Base-by-base conservation (phyloP, 2,329 filamentous ascomycete genomes). In the Pseudocercospora crystallina region DNA sequence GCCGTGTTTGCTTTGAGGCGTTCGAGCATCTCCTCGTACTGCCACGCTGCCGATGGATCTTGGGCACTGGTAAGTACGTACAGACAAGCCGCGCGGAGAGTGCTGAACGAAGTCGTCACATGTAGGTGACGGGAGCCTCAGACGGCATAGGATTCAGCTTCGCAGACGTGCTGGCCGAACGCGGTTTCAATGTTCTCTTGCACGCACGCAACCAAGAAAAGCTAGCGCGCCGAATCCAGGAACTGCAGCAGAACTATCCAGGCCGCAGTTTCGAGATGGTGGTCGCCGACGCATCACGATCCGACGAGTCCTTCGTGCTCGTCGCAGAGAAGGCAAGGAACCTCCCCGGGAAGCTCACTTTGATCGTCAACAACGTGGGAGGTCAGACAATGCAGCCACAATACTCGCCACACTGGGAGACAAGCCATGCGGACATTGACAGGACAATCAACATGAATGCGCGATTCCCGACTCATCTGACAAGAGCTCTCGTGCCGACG, bases 341-440 rank as follows among this genome's bases (percentile, higher is more conserved):
- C 26, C 53, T n/a, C 49, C 52, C 39, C 45, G 49, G 37, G 32
- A 63, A 74, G 51, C 61, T 83, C 39, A 77, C 73, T 1, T 65
- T 82, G 2, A 63, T 82, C 31, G 65, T 82, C 58, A 82, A 82
- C 65, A 82, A 82, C 61, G 74, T 78, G 0, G 78, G 78, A 12
- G 74, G 75, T 1, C 39, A 43, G 31, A 39, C 36, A 5, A 15
- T 34, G 1, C 43, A 5, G 14, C 47, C 43, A 5, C 31, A 35
- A 15, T 31, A 35, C 17, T 15, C 34, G 2, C 14, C 40, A 3
- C 31, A 31, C 9, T 31, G 34, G 38, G n/a, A 31, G 3, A 7
- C 43, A 30, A 14, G 30, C 10, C 37, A 35, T n/a, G 13, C 30
- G 0, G 65, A 74, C 26, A 63, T 78, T 52, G 67, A 74, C 50